Evolutionary conservation across 148 eudicot genomes (phyloP).

Genomic region (Rhododendron mucronatum): DNA sequence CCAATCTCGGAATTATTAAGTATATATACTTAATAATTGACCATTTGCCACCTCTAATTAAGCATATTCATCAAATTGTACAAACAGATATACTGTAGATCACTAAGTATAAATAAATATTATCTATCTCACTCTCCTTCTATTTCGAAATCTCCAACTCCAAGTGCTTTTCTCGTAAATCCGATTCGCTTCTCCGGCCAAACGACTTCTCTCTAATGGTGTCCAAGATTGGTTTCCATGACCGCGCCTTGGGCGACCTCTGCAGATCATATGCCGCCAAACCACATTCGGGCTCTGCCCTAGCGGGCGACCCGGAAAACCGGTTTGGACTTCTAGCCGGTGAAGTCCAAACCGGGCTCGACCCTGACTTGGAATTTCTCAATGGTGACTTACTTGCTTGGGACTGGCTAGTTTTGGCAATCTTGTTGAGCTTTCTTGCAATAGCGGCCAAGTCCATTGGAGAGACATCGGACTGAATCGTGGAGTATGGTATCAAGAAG

Average conservation of each 20-base stretch:
- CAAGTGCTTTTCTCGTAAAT: conserved; percentile 20
- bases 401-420: conserved; percentile 15
- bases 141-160: conserved; percentile 1
- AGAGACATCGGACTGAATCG: conserved; percentile 21
- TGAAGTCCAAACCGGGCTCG: conserved; percentile 5
- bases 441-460: conserved; percentile 30
- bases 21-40: too few relatives aligned
- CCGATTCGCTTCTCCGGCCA: conserved; percentile 28
- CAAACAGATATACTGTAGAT: not conserved
- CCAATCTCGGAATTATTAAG: not conserved
- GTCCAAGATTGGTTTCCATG: conserved; percentile 34
- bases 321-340: conserved; percentile 13
- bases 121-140: not conserved
- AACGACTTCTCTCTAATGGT: conserved; percentile 32
- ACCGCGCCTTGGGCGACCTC: not conserved
- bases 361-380: not conserved
- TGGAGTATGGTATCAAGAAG: conserved; percentile 27
- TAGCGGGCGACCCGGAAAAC: not conserved
- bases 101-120: not conserved
- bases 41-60: too few relatives aligned
- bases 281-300: not conserved
- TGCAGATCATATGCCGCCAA: not conserved
- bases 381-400: not conserved
- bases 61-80: not conserved
- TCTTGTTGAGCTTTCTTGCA: conserved; percentile 21